These are phyloP conservation scores for Rhytidhysteron rufulum DNA, from an alignment of 2,329 filamentous ascomycete genomes.

Conservation along the genomic window DNA sequence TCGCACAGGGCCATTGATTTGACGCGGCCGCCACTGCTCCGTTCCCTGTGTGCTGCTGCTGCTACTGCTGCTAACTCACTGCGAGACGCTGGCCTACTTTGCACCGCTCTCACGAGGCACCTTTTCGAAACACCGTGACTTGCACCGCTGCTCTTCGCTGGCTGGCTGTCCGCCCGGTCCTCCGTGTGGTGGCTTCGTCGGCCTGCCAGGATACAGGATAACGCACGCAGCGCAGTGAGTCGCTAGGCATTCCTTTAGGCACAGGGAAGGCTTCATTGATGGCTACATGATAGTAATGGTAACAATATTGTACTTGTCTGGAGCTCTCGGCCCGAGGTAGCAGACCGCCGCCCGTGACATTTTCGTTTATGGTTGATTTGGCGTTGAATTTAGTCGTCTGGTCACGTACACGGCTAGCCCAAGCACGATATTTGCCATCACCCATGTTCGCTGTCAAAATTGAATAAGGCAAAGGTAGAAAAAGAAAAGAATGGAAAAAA, in stretches of 20 bases:
- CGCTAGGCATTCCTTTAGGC: not conserved
- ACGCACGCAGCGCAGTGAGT: not conserved
- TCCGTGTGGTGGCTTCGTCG: not conserved
- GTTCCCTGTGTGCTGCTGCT: not conserved
- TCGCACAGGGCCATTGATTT: slow-evolving; percentile 10
- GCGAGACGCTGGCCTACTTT: too few relatives aligned
- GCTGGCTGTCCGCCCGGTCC: not conserved
- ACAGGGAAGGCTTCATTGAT: too few relatives aligned
- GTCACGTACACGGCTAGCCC: not conserved
- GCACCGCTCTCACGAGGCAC: not conserved
- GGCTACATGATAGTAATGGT: too few relatives aligned
- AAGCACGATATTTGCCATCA: not conserved
- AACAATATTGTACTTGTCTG: too few relatives aligned
- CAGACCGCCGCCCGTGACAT: too few relatives aligned
- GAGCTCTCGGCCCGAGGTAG: too few relatives aligned
- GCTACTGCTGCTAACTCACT: too few relatives aligned
- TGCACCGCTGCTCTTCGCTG: not conserved
- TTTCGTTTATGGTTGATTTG: too few relatives aligned
- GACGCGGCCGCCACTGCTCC: slow-evolving; percentile 5
- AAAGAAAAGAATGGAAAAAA: too few relatives aligned
- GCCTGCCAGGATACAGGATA: too few relatives aligned
- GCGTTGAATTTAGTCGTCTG: too few relatives aligned
- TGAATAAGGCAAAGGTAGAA: too few relatives aligned
- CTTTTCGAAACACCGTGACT: not conserved
- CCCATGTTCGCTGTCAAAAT: not conserved